Percentiles rank a stretch among this genome's conserved stretches.
Conservation (phyloP, 345 rosid species). For the Acer saccharum region DNA sequence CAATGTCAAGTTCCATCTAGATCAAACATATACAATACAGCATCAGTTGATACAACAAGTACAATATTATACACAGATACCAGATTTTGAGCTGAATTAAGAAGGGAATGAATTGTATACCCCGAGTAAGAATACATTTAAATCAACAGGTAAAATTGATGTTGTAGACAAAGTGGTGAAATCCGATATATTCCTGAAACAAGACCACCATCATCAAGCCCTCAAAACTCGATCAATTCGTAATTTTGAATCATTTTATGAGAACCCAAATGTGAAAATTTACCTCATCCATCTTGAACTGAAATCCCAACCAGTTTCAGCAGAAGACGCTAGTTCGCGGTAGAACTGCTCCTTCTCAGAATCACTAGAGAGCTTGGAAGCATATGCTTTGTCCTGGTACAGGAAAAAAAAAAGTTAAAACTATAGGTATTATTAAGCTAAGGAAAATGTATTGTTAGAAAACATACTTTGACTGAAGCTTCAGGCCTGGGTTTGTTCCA, state of each 20-base stretch:
- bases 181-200: conserved; percentile 57
- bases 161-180: conserved; percentile 72
- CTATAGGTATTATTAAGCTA: background rate
- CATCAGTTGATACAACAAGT: conserved; percentile 2
- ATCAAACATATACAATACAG: conserved; percentile 13
- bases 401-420: conserved; percentile 11
- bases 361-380: conserved; percentile 51
- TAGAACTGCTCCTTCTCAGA: conserved; percentile 64
- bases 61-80: background rate
- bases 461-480: conserved; percentile 54
- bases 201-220: background rate
- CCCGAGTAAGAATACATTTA: conserved; percentile 71
- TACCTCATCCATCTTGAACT: conserved; percentile 97
- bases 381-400: conserved; percentile 61
- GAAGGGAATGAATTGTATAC: conserved; percentile 33
- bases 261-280: background rate
- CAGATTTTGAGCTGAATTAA: background rate
- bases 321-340: conserved; percentile 73
- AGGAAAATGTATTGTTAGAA: conserved; percentile 15
- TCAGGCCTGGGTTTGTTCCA: conserved; percentile 96
- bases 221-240: too few relatives aligned
- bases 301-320: conserved; percentile 97
- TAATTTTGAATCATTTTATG: background rate
- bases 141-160: conserved; percentile 81
- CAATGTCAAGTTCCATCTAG: conserved; percentile 92